Conservation (phyloP, 2,329 filamentous ascomycete genomes). For the Trichoderma sp. region DNA sequence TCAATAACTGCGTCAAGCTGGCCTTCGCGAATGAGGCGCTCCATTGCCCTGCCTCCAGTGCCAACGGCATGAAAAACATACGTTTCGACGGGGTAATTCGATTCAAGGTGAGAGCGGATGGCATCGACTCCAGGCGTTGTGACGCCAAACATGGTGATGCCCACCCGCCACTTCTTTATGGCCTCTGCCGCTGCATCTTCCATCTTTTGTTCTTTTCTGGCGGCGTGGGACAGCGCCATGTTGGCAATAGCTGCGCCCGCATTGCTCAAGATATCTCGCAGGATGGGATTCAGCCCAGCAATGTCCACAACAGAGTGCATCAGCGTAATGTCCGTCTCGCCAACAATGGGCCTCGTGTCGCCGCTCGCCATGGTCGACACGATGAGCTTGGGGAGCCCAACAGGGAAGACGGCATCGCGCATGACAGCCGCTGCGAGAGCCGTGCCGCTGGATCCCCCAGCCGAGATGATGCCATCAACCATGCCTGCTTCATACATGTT, state of each 20-base stretch:
- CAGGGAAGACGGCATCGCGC: slow-evolving; percentile 60
- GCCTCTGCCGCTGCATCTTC: slow-evolving; percentile 10
- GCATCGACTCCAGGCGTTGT: slow-evolving; percentile 67
- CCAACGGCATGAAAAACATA: slow-evolving; percentile 74
- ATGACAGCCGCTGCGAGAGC: slow-evolving; percentile 64
- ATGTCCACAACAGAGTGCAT: slow-evolving; percentile 75
- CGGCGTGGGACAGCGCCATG: slow-evolving; percentile 55
- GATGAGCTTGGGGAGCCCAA: slow-evolving; percentile 71
- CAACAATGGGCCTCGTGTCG: slow-evolving; percentile 66
- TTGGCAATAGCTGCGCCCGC: slow-evolving; percentile 64
- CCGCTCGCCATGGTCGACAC: slow-evolving; percentile 72
- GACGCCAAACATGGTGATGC: slow-evolving; percentile 75
- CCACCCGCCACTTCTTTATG: slow-evolving; percentile 54
- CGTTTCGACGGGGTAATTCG: slow-evolving; percentile 54
- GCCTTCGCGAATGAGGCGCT: slow-evolving; percentile 61
- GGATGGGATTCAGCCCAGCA: slow-evolving; percentile 64
- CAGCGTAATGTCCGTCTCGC: slow-evolving; percentile 69
- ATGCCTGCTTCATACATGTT: slow-evolving; percentile 42
- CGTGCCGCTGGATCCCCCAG: slow-evolving; percentile 67
- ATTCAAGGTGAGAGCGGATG: slow-evolving; percentile 56
- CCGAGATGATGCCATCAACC: slow-evolving; percentile 61
- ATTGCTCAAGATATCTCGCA: slow-evolving; percentile 63
- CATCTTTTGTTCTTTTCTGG: slow-evolving; percentile 17
- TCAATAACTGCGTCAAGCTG: slow-evolving; percentile 69
- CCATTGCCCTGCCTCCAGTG: slow-evolving; percentile 70